A percentile compares a stretch with the other conserved stretches of the same genome.
phyloP scores from a whole-genome alignment of 805 yeast species.

The Candida orba region DNA sequence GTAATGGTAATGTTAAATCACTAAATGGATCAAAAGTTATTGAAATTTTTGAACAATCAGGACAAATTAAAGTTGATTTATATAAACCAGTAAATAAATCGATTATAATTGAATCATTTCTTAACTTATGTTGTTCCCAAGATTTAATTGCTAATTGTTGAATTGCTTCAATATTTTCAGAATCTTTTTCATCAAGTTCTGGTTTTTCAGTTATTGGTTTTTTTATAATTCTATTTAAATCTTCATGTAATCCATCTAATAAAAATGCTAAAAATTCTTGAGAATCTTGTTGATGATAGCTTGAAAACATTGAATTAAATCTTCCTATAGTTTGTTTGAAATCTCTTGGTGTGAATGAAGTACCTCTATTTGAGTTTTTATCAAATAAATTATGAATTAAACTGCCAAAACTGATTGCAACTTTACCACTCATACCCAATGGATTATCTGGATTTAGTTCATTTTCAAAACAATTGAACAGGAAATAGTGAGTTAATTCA shows the following conservation, averaged over 20 bases:
- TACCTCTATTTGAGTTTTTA: conserved; percentile 13
- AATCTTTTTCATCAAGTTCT: conserved; percentile 58
- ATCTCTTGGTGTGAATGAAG: conserved; percentile 46
- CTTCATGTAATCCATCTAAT: conserved; percentile 87
- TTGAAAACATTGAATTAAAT: conserved; percentile 70
- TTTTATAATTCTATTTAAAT: conserved; percentile 69
- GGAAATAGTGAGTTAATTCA: conserved; percentile 70
- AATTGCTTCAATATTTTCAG: conserved; percentile 45
- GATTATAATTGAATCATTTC: conserved; percentile 79
- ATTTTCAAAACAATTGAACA: conserved; percentile 45
- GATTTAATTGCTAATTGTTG: conserved; percentile 61
- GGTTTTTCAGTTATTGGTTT: conserved; percentile 91
- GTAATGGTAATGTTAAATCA: conserved; percentile 85
- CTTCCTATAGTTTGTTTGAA: conserved; percentile 77
- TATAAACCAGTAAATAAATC: conserved; percentile 89
- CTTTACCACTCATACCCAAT: conserved; percentile 75
- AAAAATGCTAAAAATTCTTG: conserved; percentile 88
- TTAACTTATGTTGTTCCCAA: conserved; percentile 70
- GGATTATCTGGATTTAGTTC: conserved; percentile 79
- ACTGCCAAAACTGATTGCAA: conserved; percentile 69
- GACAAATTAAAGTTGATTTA: conserved; percentile 85
- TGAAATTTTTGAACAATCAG: conserved; percentile 70
- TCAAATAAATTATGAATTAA: conserved; percentile 56
- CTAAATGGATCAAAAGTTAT: conserved; percentile 92
- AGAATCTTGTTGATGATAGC: conserved; percentile 85